Percentiles rank a stretch among this genome's conserved stretches.
Evolutionary conservation across 495 filamentous ascomycete species (phyloP).

Genomic region (Podospora tetraspora): DNA sequence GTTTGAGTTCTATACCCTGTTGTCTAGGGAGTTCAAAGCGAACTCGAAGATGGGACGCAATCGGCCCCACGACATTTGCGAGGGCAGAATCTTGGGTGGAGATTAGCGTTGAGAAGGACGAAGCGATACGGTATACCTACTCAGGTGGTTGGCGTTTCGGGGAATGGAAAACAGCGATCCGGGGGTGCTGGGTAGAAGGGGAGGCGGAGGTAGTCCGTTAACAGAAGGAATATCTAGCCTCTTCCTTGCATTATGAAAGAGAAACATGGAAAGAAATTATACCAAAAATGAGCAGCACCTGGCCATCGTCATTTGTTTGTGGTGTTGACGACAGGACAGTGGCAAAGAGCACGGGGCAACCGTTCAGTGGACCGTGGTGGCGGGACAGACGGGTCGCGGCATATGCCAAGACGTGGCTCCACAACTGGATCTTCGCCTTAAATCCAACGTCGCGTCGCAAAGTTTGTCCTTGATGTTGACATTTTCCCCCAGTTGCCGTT

Average conservation of each 20-base stretch:
- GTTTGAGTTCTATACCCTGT: neutral
- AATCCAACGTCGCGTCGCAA: neutral
- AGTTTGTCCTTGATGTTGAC: neutral
- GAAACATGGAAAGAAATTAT: neutral
- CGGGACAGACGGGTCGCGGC: neutral
- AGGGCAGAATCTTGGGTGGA: neutral
- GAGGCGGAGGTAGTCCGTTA: neutral
- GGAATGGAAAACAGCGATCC: neutral
- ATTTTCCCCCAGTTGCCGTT: neutral
- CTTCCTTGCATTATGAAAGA: neutral
- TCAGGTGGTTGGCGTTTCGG: too few relatives aligned
- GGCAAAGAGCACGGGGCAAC: neutral
- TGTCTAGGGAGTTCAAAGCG: neutral
- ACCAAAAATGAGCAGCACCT: neutral
- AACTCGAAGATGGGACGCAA: neutral
- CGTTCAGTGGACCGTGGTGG: neutral
- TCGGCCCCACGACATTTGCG: neutral
- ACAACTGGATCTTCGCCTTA: neutral
- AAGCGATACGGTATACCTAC: too few relatives aligned
- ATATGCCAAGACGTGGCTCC: neutral
- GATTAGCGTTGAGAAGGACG: neutral
- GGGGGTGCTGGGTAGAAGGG: too few relatives aligned
- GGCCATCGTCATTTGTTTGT: neutral
- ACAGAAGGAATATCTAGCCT: neutral
- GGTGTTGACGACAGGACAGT: neutral